phyloP scores from a whole-genome alignment of 176 grass and related monocot species.

The Carex myosuroides region DNA sequence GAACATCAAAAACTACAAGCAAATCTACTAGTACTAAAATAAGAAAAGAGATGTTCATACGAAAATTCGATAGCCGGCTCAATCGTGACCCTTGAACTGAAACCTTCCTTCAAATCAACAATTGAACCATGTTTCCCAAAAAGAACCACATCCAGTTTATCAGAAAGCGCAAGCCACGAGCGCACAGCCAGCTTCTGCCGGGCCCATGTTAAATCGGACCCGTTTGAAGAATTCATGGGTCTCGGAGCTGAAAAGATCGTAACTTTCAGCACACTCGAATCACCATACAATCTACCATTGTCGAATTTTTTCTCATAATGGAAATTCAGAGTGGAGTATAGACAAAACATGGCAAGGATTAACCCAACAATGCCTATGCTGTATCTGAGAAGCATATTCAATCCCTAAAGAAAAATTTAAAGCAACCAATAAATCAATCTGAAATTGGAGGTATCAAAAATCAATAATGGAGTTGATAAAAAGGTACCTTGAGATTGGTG shows the following conservation, averaged over 20 bases:
- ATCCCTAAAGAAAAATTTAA: not conserved
- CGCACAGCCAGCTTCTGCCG: slow-evolving; percentile 68
- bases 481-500: not conserved
- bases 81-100: slow-evolving; percentile 45
- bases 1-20: not conserved
- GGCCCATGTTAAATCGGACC: slow-evolving; percentile 7
- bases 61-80: slow-evolving; percentile 54
- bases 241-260: slow-evolving; percentile 50
- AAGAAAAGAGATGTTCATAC: slow-evolving; percentile 26
- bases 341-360: not conserved
- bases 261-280: slow-evolving; percentile 7
- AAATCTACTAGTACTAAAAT: not conserved
- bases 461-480: not conserved
- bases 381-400: not conserved
- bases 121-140: slow-evolving; percentile 36
- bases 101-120: slow-evolving; percentile 14
- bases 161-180: slow-evolving; percentile 70
- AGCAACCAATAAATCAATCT: not conserved
- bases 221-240: slow-evolving; percentile 12
- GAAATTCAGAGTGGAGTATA: slow-evolving; percentile 15
- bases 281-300: not conserved
- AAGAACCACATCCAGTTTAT: slow-evolving; percentile 55
- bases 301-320: not conserved
- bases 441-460: not conserved
- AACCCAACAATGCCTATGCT: slow-evolving; percentile 26